Conservation (phyloP, 2,329 filamentous ascomycete species). For the Neonectria punicea region DNA sequence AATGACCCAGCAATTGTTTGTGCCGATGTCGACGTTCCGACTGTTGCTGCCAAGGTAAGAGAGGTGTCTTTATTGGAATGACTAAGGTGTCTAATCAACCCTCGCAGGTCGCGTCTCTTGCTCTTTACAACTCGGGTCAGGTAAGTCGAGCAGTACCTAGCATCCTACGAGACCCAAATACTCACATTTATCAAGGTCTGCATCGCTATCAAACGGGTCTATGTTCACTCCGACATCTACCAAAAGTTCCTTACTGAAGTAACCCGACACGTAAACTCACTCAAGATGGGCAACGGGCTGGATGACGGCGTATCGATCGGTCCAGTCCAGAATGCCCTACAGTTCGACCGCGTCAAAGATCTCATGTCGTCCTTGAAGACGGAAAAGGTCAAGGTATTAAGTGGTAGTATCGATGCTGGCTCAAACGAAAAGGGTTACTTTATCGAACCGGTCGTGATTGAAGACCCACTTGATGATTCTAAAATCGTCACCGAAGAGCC, state of each 20-base stretch:
- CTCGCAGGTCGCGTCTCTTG: conserved; percentile 10
- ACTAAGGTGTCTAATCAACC: neutral
- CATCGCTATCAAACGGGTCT: conserved; percentile 64
- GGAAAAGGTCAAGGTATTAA: conserved; percentile 4
- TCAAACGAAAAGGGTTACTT: conserved; percentile 29
- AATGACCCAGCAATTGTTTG: conserved; percentile 34
- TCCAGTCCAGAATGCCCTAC: conserved; percentile 68
- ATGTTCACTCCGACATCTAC: conserved; percentile 64
- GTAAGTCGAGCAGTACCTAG: neutral
- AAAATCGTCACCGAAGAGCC: conserved; percentile 65
- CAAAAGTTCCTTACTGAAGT: conserved; percentile 56
- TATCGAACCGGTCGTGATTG: conserved; percentile 31
- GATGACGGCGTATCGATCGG: conserved; percentile 56
- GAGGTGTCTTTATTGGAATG: conserved; percentile 45
- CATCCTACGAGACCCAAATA: too few relatives aligned
- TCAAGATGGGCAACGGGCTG: conserved; percentile 57
- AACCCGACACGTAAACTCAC: conserved; percentile 56
- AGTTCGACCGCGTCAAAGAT: conserved; percentile 50
- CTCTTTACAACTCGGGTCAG: conserved; percentile 20
- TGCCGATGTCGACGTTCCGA: conserved; percentile 61
- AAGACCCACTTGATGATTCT: conserved; percentile 52
- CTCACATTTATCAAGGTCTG: conserved; percentile 27
- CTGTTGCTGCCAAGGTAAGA: conserved; percentile 48
- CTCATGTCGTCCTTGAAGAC: conserved; percentile 2
- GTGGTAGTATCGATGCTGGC: neutral